Conservation (phyloP, 2,329 filamentous ascomycete species). For the Diplodia mutila region DNA sequence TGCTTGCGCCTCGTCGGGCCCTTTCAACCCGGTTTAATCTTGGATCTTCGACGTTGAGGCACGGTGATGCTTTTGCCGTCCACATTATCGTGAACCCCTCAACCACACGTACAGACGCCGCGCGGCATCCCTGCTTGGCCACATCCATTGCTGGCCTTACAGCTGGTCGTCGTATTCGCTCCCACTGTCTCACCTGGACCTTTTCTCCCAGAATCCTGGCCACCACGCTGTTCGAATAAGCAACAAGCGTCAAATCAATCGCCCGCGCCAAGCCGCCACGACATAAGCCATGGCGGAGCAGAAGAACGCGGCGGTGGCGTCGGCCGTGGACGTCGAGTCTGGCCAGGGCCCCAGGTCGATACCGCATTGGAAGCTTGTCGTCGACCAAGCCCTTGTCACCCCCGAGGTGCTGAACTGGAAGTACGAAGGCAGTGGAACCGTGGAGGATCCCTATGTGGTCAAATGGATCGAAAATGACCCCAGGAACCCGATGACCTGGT, state of each 20-base stretch:
- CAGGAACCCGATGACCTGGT: constrained; percentile 49
- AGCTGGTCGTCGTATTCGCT: background rate
- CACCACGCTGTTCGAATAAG: constrained; percentile 2
- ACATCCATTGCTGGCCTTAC: constrained; percentile 4
- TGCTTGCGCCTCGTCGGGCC: background rate
- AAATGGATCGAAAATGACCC: constrained; percentile 54
- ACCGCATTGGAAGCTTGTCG: constrained; percentile 42
- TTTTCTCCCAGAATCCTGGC: background rate
- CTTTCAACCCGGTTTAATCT: background rate
- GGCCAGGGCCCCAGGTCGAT: constrained; percentile 30
- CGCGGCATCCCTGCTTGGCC: background rate
- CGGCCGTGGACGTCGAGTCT: constrained; percentile 20
- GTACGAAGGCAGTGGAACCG: constrained; percentile 49
- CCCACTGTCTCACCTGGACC: background rate
- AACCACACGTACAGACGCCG: background rate
- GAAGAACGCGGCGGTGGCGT: constrained; percentile 13
- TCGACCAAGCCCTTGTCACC: constrained; percentile 43
- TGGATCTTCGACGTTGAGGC: background rate
- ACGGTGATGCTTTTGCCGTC: constrained; percentile 1
- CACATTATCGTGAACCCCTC: constrained; percentile 21
- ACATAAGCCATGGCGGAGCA: background rate
- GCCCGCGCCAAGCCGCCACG: background rate
- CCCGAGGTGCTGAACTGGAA: constrained; percentile 44
- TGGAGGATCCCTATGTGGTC: constrained; percentile 51
- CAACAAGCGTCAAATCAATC: background rate